A percentile compares a stretch with the other conserved stretches of the same genome.
These are phyloP conservation scores for Aspergillus hancockii DNA, from an alignment of 495 filamentous ascomycete species.

Conservation along the genomic window DNA sequence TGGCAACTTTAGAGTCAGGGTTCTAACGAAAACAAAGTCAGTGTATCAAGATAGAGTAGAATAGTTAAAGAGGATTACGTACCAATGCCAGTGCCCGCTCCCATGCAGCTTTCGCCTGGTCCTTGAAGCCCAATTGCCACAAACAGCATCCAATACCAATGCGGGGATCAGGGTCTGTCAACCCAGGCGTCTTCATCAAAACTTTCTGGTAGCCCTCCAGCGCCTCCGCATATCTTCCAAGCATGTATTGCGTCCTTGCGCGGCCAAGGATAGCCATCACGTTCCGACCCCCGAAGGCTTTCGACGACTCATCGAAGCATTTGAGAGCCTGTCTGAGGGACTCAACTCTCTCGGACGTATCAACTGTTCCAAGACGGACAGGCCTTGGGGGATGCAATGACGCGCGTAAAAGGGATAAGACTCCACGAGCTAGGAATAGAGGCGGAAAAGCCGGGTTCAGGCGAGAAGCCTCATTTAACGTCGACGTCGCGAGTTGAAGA, in stretches of 20 bases:
- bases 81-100: conserved; percentile 78
- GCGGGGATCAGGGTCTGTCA: conserved; percentile 92
- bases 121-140: conserved; percentile 92
- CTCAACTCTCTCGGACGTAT: conserved; percentile 74
- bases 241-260: conserved; percentile 77
- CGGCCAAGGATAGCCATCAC: conserved; percentile 88
- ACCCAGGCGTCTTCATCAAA: conserved; percentile 75
- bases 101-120: conserved; percentile 88
- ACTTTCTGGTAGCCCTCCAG: conserved; percentile 84
- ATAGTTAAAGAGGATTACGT: conserved; percentile 16
- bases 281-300: conserved; percentile 79
- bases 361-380: conserved; percentile 57
- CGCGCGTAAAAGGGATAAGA: conserved; percentile 82
- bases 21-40: conserved; percentile 48
- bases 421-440: conserved; percentile 86
- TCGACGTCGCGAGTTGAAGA: conserved; percentile 84
- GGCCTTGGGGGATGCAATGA: conserved; percentile 77
- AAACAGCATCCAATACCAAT: conserved; percentile 95
- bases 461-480: conserved; percentile 90
- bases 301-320: conserved; percentile 89
- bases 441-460: conserved; percentile 89
- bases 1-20: conserved; percentile 85
- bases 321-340: conserved; percentile 80
- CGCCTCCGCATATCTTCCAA: conserved; percentile 80
- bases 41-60: not conserved